Percentiles rank a stretch among this genome's conserved stretches.
Conservation (phyloP, 2,329 filamentous ascomycete genomes). For the Pseudohalonectria lignicola region DNA sequence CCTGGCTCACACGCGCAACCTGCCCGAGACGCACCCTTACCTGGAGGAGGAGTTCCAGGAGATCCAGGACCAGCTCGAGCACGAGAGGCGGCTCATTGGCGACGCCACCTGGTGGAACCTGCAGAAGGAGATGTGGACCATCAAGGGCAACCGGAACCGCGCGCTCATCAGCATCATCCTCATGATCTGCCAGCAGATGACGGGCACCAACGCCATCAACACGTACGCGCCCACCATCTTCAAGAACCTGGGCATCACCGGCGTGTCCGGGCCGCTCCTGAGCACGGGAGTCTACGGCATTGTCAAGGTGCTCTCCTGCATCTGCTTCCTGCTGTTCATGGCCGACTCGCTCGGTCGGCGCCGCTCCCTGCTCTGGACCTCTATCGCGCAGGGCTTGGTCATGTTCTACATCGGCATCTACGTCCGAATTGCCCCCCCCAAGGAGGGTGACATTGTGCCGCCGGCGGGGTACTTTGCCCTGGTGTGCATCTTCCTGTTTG, state of each 20-base stretch:
- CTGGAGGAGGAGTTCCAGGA: conserved; percentile 20
- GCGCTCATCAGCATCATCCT: conserved; percentile 33
- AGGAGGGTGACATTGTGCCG: conserved; percentile 19
- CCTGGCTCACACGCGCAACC: conserved; percentile 32
- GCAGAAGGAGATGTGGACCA: conserved; percentile 17
- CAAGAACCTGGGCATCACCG: conserved; percentile 46
- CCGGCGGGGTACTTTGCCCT: conserved; percentile 53
- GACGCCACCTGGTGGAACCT: conserved; percentile 12
- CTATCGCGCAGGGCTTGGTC: conserved; percentile 43
- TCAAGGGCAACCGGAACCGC: conserved; percentile 32
- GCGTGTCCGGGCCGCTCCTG: conserved; percentile 44
- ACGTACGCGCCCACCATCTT: conserved; percentile 57
- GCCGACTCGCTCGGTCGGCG: conserved; percentile 50
- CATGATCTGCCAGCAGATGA: conserved; percentile 43
- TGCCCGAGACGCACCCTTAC: conserved; percentile 23
- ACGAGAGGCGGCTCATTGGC: conserved; percentile 14
- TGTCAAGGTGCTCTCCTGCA: conserved; percentile 47
- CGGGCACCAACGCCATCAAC: conserved; percentile 55
- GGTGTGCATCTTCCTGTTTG: conserved; percentile 57
- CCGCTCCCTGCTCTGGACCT: conserved; percentile 47
- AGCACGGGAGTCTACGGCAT: conserved; percentile 42
- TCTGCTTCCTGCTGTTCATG: conserved; percentile 47
- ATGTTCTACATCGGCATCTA: conserved; percentile 61
- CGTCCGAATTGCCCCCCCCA: conserved; percentile 44
- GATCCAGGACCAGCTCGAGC: conserved; percentile 15